Conservation (phyloP, 2,329 filamentous ascomycete species). For the Aspergillus ibericus region DNA sequence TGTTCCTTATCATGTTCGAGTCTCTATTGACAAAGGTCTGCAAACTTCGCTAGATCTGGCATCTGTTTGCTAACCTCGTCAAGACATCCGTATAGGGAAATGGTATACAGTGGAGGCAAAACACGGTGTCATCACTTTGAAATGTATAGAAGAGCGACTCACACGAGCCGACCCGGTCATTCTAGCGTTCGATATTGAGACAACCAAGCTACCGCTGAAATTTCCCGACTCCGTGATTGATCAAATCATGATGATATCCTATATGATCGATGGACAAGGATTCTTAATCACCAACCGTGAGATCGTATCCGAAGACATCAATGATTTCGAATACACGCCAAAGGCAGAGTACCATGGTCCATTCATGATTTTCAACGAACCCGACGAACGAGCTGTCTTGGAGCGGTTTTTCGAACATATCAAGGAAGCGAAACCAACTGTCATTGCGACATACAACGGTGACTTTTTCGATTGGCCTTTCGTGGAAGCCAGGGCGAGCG, state of each 20-base stretch:
- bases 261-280: slow-evolving; percentile 99
- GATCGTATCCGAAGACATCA: slow-evolving; percentile 95
- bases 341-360: slow-evolving; percentile 93
- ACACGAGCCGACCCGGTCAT: slow-evolving; percentile 94
- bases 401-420: slow-evolving; percentile 95
- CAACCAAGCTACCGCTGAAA: slow-evolving; percentile 90
- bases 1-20: slow-evolving; percentile 97
- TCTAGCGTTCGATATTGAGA: slow-evolving; percentile 99
- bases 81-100: slow-evolving; percentile 91
- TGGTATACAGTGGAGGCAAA: slow-evolving; percentile 97
- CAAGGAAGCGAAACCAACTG: slow-evolving; percentile 89
- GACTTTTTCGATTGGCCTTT: slow-evolving; percentile 99
- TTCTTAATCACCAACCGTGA: slow-evolving; percentile 98
- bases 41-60: not conserved
- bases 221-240: slow-evolving; percentile 94
- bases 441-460: slow-evolving; percentile 99
- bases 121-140: slow-evolving; percentile 81
- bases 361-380: slow-evolving; percentile 98
- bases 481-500: slow-evolving; percentile 86
- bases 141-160: slow-evolving; percentile 81
- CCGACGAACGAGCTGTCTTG: slow-evolving; percentile 81
- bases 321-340: slow-evolving; percentile 97
- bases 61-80: slow-evolving; percentile 22
- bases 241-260: slow-evolving; percentile 99
- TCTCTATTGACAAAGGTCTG: slow-evolving; percentile 87